Conservation (phyloP, 352 stramenopile genomes). For the Phytophthora multivora region DNA sequence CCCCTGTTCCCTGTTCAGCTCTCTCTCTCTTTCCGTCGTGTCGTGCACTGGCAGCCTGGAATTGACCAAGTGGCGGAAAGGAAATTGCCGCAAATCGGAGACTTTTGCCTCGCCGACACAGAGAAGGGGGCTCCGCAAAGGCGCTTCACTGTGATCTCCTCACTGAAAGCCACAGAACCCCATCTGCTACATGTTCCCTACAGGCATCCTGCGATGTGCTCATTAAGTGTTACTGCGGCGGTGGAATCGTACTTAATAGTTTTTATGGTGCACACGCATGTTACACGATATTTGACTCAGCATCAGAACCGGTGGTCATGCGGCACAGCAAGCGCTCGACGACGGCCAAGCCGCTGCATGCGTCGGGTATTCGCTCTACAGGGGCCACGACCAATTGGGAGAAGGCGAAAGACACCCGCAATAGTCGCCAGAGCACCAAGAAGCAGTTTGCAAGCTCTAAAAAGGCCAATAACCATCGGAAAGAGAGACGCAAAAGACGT, state of each 20-base stretch:
- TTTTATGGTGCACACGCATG: background rate
- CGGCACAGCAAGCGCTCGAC: constrained; percentile 13
- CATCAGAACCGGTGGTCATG: constrained; percentile 18
- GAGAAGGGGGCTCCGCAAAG: constrained; percentile 24
- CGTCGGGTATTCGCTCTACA: constrained; percentile 1
- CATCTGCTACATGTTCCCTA: constrained; percentile 12
- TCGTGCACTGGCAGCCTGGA: constrained; percentile 1
- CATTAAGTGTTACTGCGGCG: constrained; percentile 1
- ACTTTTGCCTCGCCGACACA: constrained; percentile 13
- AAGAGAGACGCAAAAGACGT: constrained; percentile 6
- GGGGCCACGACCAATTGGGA: constrained; percentile 29
- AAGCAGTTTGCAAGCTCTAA: constrained; percentile 21
- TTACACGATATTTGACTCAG: background rate
- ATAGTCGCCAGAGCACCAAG: constrained; percentile 3
- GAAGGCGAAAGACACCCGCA: constrained; percentile 10
- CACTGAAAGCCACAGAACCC: background rate
- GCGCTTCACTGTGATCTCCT: background rate
- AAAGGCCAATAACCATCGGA: constrained; percentile 13
- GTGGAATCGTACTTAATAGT: constrained; percentile 5
- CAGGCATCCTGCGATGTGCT: constrained; percentile 21
- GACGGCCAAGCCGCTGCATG: constrained; percentile 17
- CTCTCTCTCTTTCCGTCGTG: constrained; percentile 7
- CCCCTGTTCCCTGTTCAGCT: constrained; percentile 10
- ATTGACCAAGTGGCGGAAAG: constrained; percentile 28
- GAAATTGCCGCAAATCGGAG: constrained; percentile 31